Evolutionary conservation across 176 grass and related monocot genomes (phyloP).

Genomic region (Juncus inflexus): DNA sequence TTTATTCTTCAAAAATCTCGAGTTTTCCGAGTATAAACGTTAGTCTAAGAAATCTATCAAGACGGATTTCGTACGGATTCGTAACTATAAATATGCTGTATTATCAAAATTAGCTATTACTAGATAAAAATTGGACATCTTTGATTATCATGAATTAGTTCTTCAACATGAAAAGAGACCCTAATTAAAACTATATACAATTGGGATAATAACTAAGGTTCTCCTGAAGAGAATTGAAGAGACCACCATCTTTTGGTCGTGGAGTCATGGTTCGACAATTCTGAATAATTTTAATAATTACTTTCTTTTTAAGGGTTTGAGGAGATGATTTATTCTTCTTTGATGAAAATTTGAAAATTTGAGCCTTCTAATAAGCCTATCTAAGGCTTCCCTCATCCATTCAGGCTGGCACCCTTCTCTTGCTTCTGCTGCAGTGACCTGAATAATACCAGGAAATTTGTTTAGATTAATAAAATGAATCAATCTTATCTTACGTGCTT

Average conservation of each 20-base stretch:
- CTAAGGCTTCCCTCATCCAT: slow-evolving; percentile 51
- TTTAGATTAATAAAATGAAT: too few species aligned
- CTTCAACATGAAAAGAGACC: background rate
- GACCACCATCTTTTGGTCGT: background rate
- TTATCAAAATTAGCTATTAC: too few species aligned
- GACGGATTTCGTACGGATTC: background rate
- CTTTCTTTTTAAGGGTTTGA: background rate
- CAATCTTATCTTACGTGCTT: too few species aligned
- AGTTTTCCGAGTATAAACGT: too few species aligned
- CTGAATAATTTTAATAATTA: background rate
- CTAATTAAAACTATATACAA: slow-evolving; percentile 21
- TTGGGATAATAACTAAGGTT: background rate
- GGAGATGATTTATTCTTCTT: background rate
- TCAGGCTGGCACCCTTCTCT: slow-evolving; percentile 36
- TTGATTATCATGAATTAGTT: background rate
- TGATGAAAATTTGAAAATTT: slow-evolving; percentile 7
- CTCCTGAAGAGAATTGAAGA: background rate
- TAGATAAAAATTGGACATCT: background rate
- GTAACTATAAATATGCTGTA: too few species aligned
- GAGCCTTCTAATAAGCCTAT: slow-evolving; percentile 34
- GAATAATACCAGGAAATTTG: background rate
- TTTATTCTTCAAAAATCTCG: too few species aligned
- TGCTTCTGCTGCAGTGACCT: slow-evolving; percentile 38
- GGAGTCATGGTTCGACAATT: background rate
- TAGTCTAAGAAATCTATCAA: background rate